A percentile compares a stretch with the other conserved stretches of the same genome.
Evolutionary conservation across 176 grass and related monocot genomes (phyloP).

Genomic region (Oropetium thomaeum): DNA sequence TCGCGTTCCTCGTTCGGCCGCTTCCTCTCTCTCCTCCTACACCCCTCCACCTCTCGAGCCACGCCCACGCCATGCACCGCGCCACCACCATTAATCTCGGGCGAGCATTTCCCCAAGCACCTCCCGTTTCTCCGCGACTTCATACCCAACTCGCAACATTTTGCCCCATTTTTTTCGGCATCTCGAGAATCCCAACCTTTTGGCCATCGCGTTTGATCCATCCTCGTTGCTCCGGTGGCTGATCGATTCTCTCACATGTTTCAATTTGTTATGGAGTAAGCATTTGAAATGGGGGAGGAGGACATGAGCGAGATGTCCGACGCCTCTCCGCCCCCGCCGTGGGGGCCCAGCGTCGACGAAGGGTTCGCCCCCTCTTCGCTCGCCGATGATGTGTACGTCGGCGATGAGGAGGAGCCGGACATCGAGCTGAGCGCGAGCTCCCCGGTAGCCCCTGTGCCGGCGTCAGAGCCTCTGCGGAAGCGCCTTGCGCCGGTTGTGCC

Average conservation of each 20-base stretch:
- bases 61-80: slow-evolving; percentile 45
- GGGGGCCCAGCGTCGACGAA: slow-evolving; percentile 29
- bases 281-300: slow-evolving; percentile 58
- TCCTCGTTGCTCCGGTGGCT: slow-evolving; percentile 31
- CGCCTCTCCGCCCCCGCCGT: slow-evolving; percentile 29
- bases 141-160: slow-evolving; percentile 39
- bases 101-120: slow-evolving; percentile 32
- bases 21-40: neutral
- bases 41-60: slow-evolving; percentile 28
- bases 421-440: slow-evolving; percentile 21
- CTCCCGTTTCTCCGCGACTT: slow-evolving; percentile 33
- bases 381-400: slow-evolving; percentile 27
- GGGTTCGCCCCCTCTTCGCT: slow-evolving; percentile 34
- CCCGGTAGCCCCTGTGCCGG: slow-evolving; percentile 5
- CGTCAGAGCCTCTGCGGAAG: slow-evolving; percentile 34
- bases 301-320: slow-evolving; percentile 42
- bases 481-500: slow-evolving; percentile 48
- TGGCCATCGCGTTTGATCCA: slow-evolving; percentile 24
- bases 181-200: neutral
- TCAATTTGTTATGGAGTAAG: slow-evolving; percentile 41
- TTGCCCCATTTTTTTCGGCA: neutral
- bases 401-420: slow-evolving; percentile 40
- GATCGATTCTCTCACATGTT: slow-evolving; percentile 29
- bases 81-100: slow-evolving; percentile 44
- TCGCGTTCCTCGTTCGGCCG: slow-evolving; percentile 32